Base-by-base conservation (phyloP, 768 basidiomycete genomes). In the Roridomyces roridus region DNA sequence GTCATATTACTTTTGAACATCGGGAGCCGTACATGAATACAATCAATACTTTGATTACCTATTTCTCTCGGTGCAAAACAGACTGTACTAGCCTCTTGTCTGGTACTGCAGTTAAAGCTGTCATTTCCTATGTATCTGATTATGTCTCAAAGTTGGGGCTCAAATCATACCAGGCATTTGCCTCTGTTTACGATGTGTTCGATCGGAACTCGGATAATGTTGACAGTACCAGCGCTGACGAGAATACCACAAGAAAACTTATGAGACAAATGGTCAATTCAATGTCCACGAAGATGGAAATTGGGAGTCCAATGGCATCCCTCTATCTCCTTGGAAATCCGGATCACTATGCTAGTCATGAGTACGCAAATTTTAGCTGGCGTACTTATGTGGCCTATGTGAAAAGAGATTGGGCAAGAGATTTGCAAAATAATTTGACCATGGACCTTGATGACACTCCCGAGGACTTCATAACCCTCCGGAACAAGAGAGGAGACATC, bases 331-430 rank as follows among this genome's bases (percentile, higher is more conserved):
- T 74, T 3, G 68, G 67, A 3, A 50, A 67, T 62, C 71, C 70
- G 10, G 74, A 75, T 60, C 73, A 73, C 39, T 75, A 73, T 41
- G 72, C 68, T 1, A 70, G 51, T 51, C 65, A 69, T 43, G 37
- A 20, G 18, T 76, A 72, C 53, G 49, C 60, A 4, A 23, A 58
- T 7, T 70, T 74, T 31, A 69, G 59, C 45, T 76, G 74, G 75
- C 54, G 58, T 51, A 7, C 26, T 8, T 70, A 55, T 54, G 62
- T 68, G 1, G 15, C 10, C 1, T 26, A 26, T 45, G 44, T 8
- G 11, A 3, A 15, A 4, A 10, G 31, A 10, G 10, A 15, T 10
- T 34, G 31, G 31, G 3, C 15, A 8, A n/a, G 6, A 14, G 12
- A 11, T 6, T 6, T 11, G 15, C n/a, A 12, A 28, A 26, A 26